Base-by-base conservation (phyloP, 2,329 filamentous ascomycete genomes). In the Fusarium humuli region DNA sequence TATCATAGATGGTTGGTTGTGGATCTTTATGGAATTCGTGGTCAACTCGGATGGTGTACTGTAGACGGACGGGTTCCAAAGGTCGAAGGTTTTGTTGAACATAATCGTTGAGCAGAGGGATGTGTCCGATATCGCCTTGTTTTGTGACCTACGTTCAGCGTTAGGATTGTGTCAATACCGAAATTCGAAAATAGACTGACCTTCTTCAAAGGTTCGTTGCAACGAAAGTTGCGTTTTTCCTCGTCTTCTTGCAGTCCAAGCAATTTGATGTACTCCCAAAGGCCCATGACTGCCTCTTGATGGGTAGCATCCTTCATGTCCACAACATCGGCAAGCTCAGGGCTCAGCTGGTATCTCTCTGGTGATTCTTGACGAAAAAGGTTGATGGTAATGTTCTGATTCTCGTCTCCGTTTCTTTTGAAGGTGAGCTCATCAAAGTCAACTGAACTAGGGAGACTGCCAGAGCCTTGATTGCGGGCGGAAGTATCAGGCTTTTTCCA, bases 11-110 rank as follows among this genome's bases (percentile, higher is more conserved):
- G 8, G 94, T 98, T 2, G 93, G 90, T 54, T 88, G 84, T 6
- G 93, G 91, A 59, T 90, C 83, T 72, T 89, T 90, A 77, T 95
- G 91, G 76, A 94, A 95, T 11, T 91, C 89, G 75, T 93, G 87
- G 79, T 99, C 96, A 42, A 98, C 92, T 63, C 95, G 93, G 77
- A 99, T 96, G 11, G 94, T 99, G 83, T 98, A 99, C 23, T 90
- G 87, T 34, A 99, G 87, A 75, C 92, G 90, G 76, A 98, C 87
- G 0, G 96, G 94, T 8, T 93, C 90, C 3, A 98, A 87, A 5
- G 93, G 89, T 30, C 86, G 89, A 59, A 98, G 88, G 80, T 98
- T 94, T 12, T 87, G 86, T 54, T 91, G 88, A 67, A 97, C 90
- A 73, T 92, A 92, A 55, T 95, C 92, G 48, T 92, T 90, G 57